Conservation (phyloP, 208 protist genomes). For the Phytomonas francai region DNA sequence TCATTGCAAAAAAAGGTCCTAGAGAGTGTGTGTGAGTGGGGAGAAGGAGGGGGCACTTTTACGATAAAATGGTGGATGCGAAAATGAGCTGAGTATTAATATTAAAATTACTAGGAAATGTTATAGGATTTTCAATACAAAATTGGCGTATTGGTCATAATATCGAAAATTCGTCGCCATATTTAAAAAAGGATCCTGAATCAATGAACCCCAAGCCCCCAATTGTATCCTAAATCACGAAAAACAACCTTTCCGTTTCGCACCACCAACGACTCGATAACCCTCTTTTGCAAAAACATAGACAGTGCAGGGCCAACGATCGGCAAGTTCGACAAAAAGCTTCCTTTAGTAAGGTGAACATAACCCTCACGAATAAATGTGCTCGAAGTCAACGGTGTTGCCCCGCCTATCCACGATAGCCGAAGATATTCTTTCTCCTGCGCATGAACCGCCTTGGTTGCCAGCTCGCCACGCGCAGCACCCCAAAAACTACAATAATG, state of each 20-base stretch:
- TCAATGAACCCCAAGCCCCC: conserved; percentile 15
- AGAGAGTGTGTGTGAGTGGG: no score
- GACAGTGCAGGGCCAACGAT: conserved; percentile 50
- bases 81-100: background rate
- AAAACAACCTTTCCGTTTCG: conserved; percentile 58
- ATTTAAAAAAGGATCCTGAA: background rate
- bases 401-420: conserved; percentile 49
- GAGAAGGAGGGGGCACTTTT: background rate
- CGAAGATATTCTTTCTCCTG: conserved; percentile 47
- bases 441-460: conserved; percentile 33
- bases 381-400: conserved; percentile 47
- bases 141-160: background rate
- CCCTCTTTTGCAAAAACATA: conserved; percentile 43
- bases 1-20: background rate
- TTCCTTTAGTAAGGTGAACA: conserved; percentile 47
- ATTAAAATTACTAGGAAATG: background rate
- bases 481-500: conserved; percentile 81
- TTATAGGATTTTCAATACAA: background rate
- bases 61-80: background rate
- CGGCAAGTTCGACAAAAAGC: conserved; percentile 24
- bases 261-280: conserved; percentile 69
- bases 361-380: conserved; percentile 68
- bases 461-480: conserved; percentile 44
- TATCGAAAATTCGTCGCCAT: background rate
- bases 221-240: conserved; percentile 64